Percentiles rank a stretch among this genome's conserved stretches.
These are phyloP conservation scores for Casuarina cunninghamiana DNA, from an alignment of 306 rosid species.

Conservation along the genomic window DNA sequence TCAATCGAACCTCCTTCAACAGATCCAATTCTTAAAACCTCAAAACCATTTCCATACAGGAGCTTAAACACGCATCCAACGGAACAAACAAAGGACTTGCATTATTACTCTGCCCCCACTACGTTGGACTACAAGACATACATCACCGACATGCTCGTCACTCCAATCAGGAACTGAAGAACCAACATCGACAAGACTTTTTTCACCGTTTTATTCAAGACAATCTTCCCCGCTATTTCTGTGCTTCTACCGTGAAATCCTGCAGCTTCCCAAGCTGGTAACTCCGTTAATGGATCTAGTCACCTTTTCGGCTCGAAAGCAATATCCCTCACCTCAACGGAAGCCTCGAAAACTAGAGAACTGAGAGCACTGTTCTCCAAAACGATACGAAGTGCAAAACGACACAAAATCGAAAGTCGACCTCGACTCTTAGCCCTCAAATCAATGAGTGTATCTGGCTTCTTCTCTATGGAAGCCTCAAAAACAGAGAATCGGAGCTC, in stretches of 20 bases:
- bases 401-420: slow-evolving; percentile 33
- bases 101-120: slow-evolving; percentile 39
- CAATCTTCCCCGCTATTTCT: slow-evolving; percentile 33
- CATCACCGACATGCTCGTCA: slow-evolving; percentile 43
- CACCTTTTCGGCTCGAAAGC: slow-evolving; percentile 57
- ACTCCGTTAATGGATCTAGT: slow-evolving; percentile 30
- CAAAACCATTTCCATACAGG: slow-evolving; percentile 19
- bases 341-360: slow-evolving; percentile 27
- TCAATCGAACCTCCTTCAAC: slow-evolving; percentile 24
- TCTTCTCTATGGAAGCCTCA: slow-evolving; percentile 25
- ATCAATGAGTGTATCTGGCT: background rate
- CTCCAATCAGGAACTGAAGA: slow-evolving; percentile 26
- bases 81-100: slow-evolving; percentile 30
- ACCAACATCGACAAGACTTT: slow-evolving; percentile 44
- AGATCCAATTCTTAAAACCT: slow-evolving; percentile 40
- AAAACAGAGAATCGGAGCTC: slow-evolving; percentile 31
- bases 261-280: slow-evolving; percentile 31
- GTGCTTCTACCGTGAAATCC: slow-evolving; percentile 19
- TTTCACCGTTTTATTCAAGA: slow-evolving; percentile 36
- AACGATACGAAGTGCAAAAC: slow-evolving; percentile 26
- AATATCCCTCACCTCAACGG: slow-evolving; percentile 31
- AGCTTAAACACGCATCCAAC: slow-evolving; percentile 23
- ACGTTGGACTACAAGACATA: slow-evolving; percentile 33
- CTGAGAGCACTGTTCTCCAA: slow-evolving; percentile 28
- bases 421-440: slow-evolving; percentile 44